Percentiles rank a stretch among this genome's conserved stretches.
These are phyloP conservation scores for Neotropicomus parvogracilis DNA, from an alignment of 1,284 basidiomycete genomes.

Conservation along the genomic window DNA sequence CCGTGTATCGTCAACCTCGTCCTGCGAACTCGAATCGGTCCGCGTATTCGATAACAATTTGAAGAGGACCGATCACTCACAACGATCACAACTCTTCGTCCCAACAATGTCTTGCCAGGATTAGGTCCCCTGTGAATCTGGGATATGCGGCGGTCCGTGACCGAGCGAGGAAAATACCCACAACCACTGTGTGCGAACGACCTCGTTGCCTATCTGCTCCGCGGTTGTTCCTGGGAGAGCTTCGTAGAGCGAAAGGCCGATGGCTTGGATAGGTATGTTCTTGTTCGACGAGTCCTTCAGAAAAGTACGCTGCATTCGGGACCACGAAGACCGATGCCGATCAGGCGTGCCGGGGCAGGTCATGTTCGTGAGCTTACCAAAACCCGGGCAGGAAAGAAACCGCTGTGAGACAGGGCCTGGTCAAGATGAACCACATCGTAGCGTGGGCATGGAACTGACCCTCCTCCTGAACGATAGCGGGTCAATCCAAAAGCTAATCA, in stretches of 20 bases:
- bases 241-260: constrained; percentile 91
- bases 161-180: constrained; percentile 44
- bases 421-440: constrained; percentile 12
- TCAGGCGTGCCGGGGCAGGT: background rate
- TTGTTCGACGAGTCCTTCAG: constrained; percentile 72
- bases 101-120: constrained; percentile 68
- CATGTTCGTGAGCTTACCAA: constrained; percentile 49
- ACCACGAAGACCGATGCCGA: constrained; percentile 1
- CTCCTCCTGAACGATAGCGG: constrained; percentile 54
- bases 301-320: constrained; percentile 67
- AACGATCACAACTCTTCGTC: constrained; percentile 78
- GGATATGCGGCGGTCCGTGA: constrained; percentile 8
- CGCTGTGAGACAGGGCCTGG: constrained; percentile 45
- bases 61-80: constrained; percentile 43
- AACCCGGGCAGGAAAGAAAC: constrained; percentile 92
- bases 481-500: background rate
- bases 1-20: constrained; percentile 92
- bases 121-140: constrained; percentile 51
- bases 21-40: constrained; percentile 44
- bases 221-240: constrained; percentile 70
- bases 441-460: constrained; percentile 47
- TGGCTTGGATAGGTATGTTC: constrained; percentile 88
- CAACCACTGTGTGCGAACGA: constrained; percentile 91
- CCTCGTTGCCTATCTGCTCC: constrained; percentile 79
- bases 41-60: constrained; percentile 14